Base-by-base conservation (phyloP, 495 filamentous ascomycete genomes). In the Oidiodendron maius region DNA sequence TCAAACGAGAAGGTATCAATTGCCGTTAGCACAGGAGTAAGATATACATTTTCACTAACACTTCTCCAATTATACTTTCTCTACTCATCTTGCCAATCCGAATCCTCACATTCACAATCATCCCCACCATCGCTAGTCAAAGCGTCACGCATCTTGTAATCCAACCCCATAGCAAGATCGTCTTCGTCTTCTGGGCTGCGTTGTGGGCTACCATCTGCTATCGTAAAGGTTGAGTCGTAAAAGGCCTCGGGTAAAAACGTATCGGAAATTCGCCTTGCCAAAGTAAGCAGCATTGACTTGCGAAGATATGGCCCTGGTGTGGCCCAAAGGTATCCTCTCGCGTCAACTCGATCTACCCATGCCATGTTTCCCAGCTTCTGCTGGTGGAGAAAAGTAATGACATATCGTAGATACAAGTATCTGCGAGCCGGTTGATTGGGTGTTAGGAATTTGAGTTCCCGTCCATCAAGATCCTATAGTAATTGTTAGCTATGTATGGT, bases 131-230 rank as follows among this genome's bases (percentile, higher is more conserved):
- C 26, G 12, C 16, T 36, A 49, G 36, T 24, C 28, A 40, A 36
- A 49, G 46, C 46, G 46, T 42, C 47, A 3, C 43, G 38, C 24
- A 50, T 32, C 37, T 50, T 50, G 23, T 43, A 38, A 50, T 50
- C 47, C 41, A 50, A 34, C 22, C n/a, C 47, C 47, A 50, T 50
- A 43, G 26, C 47, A 16, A 50, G 47, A n/a, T 50, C 47, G 12
- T 50, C 39, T 24, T 50, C 47, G 4, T 50, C 47, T 50, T 50
- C 47, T 42, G 47, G 23, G 47, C 39, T 50, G 47, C 47, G 47
- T 17, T 50, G 47, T 26, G 47, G 47, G 39, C 47, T 42, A 23
- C 26, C 38, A 18, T 50, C 47, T 21, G 37, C 26, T 42, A 18
- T 42, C 11, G 20, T 34, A 42, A 50, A 50, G 41, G 47, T 50